phyloP scores from a whole-genome alignment of 129 eudicot genomes.

The Daucus carota region DNA sequence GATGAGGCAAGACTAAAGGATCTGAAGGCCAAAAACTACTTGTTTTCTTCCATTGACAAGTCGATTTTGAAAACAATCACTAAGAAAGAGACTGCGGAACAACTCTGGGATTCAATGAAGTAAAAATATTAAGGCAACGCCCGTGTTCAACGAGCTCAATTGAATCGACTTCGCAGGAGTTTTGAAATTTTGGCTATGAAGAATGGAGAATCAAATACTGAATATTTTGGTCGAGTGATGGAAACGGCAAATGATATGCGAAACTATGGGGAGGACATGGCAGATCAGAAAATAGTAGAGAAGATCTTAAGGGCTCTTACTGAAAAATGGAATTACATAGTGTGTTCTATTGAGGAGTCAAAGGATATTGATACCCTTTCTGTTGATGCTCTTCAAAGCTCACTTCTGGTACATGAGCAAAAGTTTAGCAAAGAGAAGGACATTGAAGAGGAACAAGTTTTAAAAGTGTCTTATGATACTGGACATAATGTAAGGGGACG shows the following conservation, averaged over 20 bases:
- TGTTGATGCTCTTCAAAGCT: not conserved
- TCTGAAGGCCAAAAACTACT: too few relatives aligned
- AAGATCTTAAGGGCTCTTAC: not conserved
- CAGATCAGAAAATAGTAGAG: not conserved
- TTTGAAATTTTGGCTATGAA: not conserved
- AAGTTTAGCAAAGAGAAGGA: not conserved
- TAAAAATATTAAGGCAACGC: too few relatives aligned
- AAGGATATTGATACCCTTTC: not conserved
- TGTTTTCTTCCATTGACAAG: too few relatives aligned
- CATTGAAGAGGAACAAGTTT: not conserved
- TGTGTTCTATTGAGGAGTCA: not conserved
- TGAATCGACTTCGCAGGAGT: not conserved
- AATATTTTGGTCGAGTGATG: not conserved
- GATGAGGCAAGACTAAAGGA: too few relatives aligned
- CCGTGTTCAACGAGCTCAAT: too few relatives aligned
- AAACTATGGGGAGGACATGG: not conserved
- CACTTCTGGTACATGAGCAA: not conserved
- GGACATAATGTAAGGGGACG: not conserved
- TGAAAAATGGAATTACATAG: not conserved
- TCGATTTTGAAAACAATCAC: too few relatives aligned
- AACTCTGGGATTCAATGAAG: too few relatives aligned
- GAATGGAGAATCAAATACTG: not conserved
- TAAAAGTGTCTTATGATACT: not conserved
- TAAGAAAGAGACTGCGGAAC: too few relatives aligned
- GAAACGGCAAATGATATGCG: not conserved